phyloP scores from a whole-genome alignment of 2,329 filamentous ascomycete genomes.

The Pestalotiopsis sp. region DNA sequence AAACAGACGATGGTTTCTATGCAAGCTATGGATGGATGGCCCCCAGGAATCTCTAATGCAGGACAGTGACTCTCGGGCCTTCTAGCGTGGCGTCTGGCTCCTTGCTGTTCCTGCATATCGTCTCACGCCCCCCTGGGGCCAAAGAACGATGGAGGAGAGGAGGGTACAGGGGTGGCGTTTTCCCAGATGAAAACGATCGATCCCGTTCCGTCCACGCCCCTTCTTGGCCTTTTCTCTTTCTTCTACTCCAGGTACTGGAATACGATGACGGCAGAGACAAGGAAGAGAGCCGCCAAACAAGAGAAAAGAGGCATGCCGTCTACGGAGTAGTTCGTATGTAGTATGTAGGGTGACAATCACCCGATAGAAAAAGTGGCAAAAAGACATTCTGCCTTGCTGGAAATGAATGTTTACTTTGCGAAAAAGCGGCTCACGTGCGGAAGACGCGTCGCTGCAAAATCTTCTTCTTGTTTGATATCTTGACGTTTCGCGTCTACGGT shows the following conservation, averaged over 20 bases:
- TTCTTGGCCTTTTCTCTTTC: not conserved
- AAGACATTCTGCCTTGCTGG: not conserved
- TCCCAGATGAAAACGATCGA: not conserved
- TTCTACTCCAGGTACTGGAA: not conserved
- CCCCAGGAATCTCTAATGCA: not conserved
- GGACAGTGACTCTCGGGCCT: no score
- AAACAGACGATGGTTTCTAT: not conserved
- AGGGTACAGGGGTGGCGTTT: not conserved
- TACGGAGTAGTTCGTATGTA: not conserved
- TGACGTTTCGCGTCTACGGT: no score
- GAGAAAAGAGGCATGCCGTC: not conserved
- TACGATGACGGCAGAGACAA: not conserved
- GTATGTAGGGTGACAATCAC: not conserved
- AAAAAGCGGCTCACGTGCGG: not conserved
- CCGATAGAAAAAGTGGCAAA: not conserved
- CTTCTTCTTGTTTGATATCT: not conserved
- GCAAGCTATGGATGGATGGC: not conserved
- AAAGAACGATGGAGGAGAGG: not conserved
- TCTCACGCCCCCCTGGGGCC: not conserved
- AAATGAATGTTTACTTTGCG: not conserved
- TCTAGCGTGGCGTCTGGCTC: not conserved
- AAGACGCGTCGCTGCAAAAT: not conserved
- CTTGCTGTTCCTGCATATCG: not conserved
- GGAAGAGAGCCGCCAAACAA: not conserved
- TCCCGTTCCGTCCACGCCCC: not conserved